Percentiles rank a stretch among this genome's conserved stretches.
Evolutionary conservation across 2,329 filamentous ascomycete genomes (phyloP).

Genomic region (Ceratocystis huliohia): DNA sequence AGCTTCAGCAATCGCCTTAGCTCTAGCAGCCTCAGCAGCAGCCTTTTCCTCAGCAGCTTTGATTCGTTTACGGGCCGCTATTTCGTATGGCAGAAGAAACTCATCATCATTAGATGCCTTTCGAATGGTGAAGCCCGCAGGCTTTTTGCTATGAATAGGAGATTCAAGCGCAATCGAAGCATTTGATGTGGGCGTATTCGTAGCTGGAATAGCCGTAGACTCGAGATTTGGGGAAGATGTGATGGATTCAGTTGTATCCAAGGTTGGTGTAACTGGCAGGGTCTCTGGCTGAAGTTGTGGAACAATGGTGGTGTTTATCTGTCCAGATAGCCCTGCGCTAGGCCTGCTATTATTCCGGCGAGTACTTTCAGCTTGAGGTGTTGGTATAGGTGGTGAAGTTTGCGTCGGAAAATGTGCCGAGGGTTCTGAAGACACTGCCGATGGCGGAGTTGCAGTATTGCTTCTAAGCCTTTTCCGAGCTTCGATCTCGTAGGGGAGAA

Average conservation of each 20-base stretch:
- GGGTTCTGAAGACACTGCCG: background rate
- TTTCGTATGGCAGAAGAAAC: conserved; percentile 18
- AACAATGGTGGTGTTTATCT: background rate
- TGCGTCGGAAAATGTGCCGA: background rate
- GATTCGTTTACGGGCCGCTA: background rate
- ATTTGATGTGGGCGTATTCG: background rate
- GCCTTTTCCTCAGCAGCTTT: conserved; percentile 1
- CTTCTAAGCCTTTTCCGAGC: conserved; percentile 11
- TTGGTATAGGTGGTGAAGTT: background rate
- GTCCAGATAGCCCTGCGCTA: background rate
- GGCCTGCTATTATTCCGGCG: background rate
- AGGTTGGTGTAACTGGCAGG: background rate
- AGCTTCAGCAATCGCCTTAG: background rate
- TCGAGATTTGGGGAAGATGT: background rate
- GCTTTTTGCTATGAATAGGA: background rate
- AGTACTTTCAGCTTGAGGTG: background rate
- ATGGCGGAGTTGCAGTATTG: background rate
- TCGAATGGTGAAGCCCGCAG: conserved; percentile 13
- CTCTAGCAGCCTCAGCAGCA: background rate
- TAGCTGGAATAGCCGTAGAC: background rate
- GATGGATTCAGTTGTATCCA: background rate
- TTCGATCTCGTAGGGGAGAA: conserved; percentile 14
- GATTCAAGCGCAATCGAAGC: background rate
- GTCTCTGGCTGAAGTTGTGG: background rate
- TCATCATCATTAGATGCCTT: conserved; percentile 3